phyloP scores from a whole-genome alignment of 345 rosid species.

The Lumnitzera littorea region DNA sequence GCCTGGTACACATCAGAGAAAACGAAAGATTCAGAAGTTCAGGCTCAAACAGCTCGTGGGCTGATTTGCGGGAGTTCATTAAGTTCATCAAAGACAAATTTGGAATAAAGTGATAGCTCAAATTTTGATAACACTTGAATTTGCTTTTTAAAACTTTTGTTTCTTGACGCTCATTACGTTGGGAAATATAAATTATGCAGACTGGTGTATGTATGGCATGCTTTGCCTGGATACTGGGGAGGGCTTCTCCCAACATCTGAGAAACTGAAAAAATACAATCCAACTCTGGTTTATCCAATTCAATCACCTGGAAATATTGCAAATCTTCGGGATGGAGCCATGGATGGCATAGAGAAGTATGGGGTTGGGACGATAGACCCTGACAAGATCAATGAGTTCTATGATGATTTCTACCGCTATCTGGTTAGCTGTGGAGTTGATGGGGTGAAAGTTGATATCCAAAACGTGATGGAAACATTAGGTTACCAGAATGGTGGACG shows the following conservation, averaged over 20 bases:
- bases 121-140: not conserved
- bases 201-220: constrained; percentile 54
- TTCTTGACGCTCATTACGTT: too few relatives aligned
- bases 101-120: constrained; percentile 27
- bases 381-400: constrained; percentile 25
- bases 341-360: constrained; percentile 34
- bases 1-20: constrained; percentile 45
- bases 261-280: constrained; percentile 41
- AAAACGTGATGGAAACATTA: constrained; percentile 40
- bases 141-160: not conserved
- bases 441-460: constrained; percentile 52
- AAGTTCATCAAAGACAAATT: constrained; percentile 24
- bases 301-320: constrained; percentile 37
- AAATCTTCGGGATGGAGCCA: constrained; percentile 26
- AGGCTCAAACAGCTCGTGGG: constrained; percentile 17
- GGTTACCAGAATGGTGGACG: constrained; percentile 51
- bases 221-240: constrained; percentile 59
- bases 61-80: constrained; percentile 29
- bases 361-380: constrained; percentile 41
- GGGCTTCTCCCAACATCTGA: constrained; percentile 46
- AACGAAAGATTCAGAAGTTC: constrained; percentile 38
- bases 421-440: constrained; percentile 30
- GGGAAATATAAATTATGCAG: constrained; percentile 19
- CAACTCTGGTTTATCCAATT: constrained; percentile 34
- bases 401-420: constrained; percentile 42